Evolutionary conservation across 495 filamentous ascomycete genomes (phyloP).

Genomic region (Melanomma pulvis-pyrius): DNA sequence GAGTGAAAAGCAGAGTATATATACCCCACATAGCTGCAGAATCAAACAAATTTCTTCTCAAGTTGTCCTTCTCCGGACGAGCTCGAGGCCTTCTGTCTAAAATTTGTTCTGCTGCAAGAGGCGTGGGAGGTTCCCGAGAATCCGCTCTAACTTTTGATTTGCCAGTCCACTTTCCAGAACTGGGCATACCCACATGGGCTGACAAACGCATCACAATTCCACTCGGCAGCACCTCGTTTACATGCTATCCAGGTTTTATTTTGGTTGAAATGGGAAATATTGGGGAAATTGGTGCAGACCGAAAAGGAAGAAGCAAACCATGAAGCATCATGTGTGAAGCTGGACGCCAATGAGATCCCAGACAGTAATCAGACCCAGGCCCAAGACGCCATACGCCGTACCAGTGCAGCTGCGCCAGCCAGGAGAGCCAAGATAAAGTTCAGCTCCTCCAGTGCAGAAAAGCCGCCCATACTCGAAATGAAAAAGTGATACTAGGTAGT

Average conservation of each 20-base stretch:
- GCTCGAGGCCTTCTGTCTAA: background rate
- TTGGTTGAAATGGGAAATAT: background rate
- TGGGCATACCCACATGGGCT: background rate
- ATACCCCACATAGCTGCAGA: background rate
- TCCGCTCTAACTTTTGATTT: background rate
- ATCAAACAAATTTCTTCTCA: background rate
- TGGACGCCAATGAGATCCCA: constrained; percentile 2
- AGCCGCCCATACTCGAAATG: background rate
- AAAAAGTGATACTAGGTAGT: background rate
- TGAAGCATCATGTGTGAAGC: background rate
- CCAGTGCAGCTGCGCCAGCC: background rate
- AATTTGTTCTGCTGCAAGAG: background rate
- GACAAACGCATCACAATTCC: background rate
- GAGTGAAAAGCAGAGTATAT: background rate
- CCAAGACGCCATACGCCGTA: background rate
- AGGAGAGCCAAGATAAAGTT: no score
- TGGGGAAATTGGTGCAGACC: background rate
- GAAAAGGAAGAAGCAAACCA: background rate
- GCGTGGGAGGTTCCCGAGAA: background rate
- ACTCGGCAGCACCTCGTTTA: background rate
- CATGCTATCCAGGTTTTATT: background rate
- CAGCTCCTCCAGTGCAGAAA: background rate
- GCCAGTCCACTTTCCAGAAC: background rate
- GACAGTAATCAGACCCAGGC: background rate
- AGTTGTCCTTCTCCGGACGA: background rate